Conservation (phyloP, 331 rosid species). For the Phaseolus coccineus region DNA sequence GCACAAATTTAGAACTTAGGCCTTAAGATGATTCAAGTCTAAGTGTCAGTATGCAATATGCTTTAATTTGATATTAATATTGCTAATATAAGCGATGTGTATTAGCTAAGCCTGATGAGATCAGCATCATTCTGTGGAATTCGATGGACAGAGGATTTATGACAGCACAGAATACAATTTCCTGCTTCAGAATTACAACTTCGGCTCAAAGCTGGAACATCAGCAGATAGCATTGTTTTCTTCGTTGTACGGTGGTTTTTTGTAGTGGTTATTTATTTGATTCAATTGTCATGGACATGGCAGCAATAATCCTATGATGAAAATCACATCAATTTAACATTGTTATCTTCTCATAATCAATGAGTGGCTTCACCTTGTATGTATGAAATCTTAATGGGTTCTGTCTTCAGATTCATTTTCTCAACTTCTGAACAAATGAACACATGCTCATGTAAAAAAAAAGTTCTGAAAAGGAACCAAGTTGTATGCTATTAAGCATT, state of each 20-base stretch:
- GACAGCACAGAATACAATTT: conserved; percentile 31
- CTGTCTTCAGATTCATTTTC: not conserved
- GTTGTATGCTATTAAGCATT: not conserved
- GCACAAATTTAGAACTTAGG: conserved; percentile 3
- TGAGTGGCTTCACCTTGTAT: conserved; percentile 1
- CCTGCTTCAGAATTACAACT: conserved; percentile 10
- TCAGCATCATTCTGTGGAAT: conserved; percentile 26
- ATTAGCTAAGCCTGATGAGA: conserved; percentile 24
- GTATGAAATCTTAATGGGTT: conserved; percentile 27
- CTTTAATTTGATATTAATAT: too few species aligned
- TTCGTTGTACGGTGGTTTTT: conserved; percentile 36
- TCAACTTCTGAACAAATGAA: not conserved
- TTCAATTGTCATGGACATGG: conserved; percentile 31
- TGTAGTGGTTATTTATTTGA: conserved; percentile 15
- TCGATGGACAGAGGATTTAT: conserved; percentile 34
- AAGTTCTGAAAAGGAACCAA: not conserved
- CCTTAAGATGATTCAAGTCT: not conserved
- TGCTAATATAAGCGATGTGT: conserved; percentile 25
- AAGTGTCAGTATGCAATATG: conserved; percentile 10
- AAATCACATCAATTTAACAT: conserved; percentile 12
- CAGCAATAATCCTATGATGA: conserved; percentile 2
- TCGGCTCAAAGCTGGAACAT: conserved; percentile 21
- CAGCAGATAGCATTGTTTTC: not conserved
- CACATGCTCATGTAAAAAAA: not conserved
- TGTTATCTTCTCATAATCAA: conserved; percentile 4